A percentile compares a stretch with the other conserved stretches of the same genome.
These are phyloP conservation scores for Penicillium egyptiacum DNA, from an alignment of 495 filamentous ascomycete species.

Conservation along the genomic window DNA sequence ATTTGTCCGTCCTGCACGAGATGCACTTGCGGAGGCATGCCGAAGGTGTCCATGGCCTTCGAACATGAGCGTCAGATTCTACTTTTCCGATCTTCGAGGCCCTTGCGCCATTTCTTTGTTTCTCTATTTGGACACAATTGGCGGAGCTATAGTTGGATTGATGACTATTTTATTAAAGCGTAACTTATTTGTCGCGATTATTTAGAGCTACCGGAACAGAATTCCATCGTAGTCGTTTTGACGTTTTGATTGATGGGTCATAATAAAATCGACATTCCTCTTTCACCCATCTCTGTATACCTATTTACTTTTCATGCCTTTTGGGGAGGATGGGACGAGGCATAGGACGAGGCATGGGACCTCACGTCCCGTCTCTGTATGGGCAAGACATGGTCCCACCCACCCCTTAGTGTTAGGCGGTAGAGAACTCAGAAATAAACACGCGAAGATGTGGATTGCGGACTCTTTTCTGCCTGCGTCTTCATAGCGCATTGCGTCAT, in stretches of 20 bases:
- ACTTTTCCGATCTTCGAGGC: conserved; percentile 14
- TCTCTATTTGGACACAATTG: conserved; percentile 11
- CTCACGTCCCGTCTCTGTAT: too few species aligned
- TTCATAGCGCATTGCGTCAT: too few species aligned
- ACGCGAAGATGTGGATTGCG: too few species aligned
- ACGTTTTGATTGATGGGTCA: conserved; percentile 18
- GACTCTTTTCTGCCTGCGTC: too few species aligned
- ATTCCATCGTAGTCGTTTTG: conserved; percentile 12
- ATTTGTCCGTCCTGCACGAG: conserved; percentile 16
- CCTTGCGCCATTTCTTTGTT: conserved; percentile 12
- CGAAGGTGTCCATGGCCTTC: conserved; percentile 12
- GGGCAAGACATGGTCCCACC: too few species aligned
- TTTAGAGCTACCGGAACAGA: conserved; percentile 9
- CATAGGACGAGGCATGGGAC: too few species aligned
- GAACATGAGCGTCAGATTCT: conserved; percentile 18
- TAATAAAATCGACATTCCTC: conserved; percentile 13
- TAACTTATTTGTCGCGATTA: conserved; percentile 12
- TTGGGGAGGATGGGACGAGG: too few species aligned
- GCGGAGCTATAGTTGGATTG: conserved; percentile 4
- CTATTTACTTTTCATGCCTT: conserved; percentile 7
- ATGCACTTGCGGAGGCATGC: conserved; percentile 22
- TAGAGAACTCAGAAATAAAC: too few species aligned
- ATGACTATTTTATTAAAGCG: conserved; percentile 18
- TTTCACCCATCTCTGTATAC: conserved; percentile 11
- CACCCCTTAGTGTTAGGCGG: too few species aligned